These are phyloP conservation scores for Aspergillus nidulans DNA, from an alignment of 495 filamentous ascomycete species.

Conservation along the genomic window DNA sequence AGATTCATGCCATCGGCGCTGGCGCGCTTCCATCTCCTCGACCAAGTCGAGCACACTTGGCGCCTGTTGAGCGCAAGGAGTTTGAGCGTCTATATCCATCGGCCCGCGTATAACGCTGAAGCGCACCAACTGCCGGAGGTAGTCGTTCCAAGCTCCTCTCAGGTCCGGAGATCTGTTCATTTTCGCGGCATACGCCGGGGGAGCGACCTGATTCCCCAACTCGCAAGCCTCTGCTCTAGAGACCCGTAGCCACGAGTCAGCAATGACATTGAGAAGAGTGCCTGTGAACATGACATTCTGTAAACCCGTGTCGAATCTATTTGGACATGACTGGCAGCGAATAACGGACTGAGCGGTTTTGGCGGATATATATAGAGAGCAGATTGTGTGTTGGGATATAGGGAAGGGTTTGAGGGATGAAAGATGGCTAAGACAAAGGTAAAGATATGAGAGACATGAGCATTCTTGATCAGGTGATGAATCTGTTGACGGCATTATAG, in stretches of 20 bases:
- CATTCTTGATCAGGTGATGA: constrained; percentile 30
- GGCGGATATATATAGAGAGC: constrained; percentile 53
- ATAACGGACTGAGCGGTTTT: constrained; percentile 53
- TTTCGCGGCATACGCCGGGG: constrained; percentile 27
- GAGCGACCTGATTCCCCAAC: constrained; percentile 33
- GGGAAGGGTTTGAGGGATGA: constrained; percentile 40
- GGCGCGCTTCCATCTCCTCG: constrained; percentile 38
- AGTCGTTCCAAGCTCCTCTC: constrained; percentile 31
- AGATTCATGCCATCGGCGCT: constrained; percentile 38
- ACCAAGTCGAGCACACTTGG: constrained; percentile 35
- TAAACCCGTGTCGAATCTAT: constrained; percentile 40
- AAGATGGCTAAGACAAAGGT: constrained; percentile 43
- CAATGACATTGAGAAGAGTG: constrained; percentile 58
- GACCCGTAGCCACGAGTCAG: constrained; percentile 51
- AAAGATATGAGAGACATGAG: constrained; percentile 43
- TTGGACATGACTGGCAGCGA: constrained; percentile 54
- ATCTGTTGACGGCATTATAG: constrained; percentile 24
- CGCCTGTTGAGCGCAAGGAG: constrained; percentile 18
- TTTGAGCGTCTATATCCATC: constrained; percentile 18
- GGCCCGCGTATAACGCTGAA: constrained; percentile 33
- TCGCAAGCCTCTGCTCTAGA: constrained; percentile 31
- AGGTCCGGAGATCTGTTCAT: constrained; percentile 24
- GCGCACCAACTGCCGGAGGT: constrained; percentile 39
- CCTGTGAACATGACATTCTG: constrained; percentile 67
- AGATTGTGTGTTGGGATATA: constrained; percentile 45